Base-by-base conservation (phyloP, 768 basidiomycete species). In the Suillus bovinus region DNA sequence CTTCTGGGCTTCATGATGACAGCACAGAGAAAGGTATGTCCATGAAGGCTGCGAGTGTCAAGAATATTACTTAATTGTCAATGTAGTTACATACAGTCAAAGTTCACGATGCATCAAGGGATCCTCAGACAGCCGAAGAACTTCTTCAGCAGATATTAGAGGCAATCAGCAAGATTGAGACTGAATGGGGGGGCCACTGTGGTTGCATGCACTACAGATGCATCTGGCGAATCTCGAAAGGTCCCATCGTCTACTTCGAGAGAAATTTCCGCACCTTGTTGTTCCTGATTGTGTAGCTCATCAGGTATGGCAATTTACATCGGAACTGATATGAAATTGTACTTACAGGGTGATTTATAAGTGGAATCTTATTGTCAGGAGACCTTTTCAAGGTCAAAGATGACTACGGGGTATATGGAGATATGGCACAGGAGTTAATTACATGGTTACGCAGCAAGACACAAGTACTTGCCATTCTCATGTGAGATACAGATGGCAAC, bases 251-350 rank as follows among this genome's bases (percentile, higher is more conserved):
- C 55, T 73, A 2, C 59, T 78, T 2, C 22, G 20, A 8, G 13
- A 31, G 6, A 65, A 70, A 36, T 61, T 58, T 33, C 73, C 71
- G 5, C 31, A 66, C 17, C 41, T 79, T 4, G 68, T 80, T 33
- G 64, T 68, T 0, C 71, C 68, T 10, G 72, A 77, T 61, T 80
- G 78, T 60, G 74, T 72, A 57, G 70, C 73, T 2, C 78, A 80
- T 66, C 78, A 80, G 69, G 77, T 78, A 62, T 10, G 61, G 63
- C 34, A 13, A 34, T 49, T 34, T 41, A 5, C 38, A 16, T 38
- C 14, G 5, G 1, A 38, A 38, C 14, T 14, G 5, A 38, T 14
- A 2, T 4, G 14, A 2, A 38, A 38, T 38, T 0, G 1, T 38
- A 38, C 14, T 38, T 14, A 38, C 13, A 16, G 4, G 4, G 4